Percentiles rank a stretch among this genome's conserved stretches.
phyloP scores from a whole-genome alignment of 805 yeast species.

The Saccharomycopsis babjevae region DNA sequence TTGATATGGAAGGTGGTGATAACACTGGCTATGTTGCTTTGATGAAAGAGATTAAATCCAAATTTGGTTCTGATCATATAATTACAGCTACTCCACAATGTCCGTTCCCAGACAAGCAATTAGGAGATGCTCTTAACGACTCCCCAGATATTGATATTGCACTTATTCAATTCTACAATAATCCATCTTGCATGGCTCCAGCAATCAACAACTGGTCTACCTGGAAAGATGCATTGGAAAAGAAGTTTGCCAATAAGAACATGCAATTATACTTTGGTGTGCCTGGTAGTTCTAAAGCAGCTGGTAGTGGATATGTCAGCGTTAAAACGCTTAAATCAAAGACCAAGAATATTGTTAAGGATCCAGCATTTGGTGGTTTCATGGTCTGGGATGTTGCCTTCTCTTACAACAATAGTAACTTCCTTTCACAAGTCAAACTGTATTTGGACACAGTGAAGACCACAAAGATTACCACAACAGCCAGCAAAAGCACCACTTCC shows the following conservation, averaged over 20 bases:
- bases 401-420: slow-evolving; percentile 21
- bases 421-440: neutral
- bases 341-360: slow-evolving; percentile 10
- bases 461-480: neutral
- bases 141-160: slow-evolving; percentile 62
- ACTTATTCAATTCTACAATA: slow-evolving; percentile 84
- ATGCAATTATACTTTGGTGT: slow-evolving; percentile 50
- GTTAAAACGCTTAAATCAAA: slow-evolving; percentile 25
- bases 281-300: slow-evolving; percentile 26
- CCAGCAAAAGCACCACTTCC: neutral
- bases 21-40: slow-evolving; percentile 56
- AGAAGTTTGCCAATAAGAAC: slow-evolving; percentile 53
- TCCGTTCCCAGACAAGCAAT: slow-evolving; percentile 66
- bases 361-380: slow-evolving; percentile 15
- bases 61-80: slow-evolving; percentile 41
- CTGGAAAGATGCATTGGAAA: slow-evolving; percentile 57
- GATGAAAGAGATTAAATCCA: slow-evolving; percentile 30
- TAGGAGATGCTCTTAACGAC: slow-evolving; percentile 47
- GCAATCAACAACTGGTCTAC: slow-evolving; percentile 54
- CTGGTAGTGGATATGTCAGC: slow-evolving; percentile 6
- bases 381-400: slow-evolving; percentile 21
- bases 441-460: neutral
- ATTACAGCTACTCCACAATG: slow-evolving; percentile 92
- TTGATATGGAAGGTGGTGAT: slow-evolving; percentile 59
- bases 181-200: slow-evolving; percentile 57